Conservation (phyloP, 2,329 filamentous ascomycete species). For the Neopestalotiopsis sp. region DNA sequence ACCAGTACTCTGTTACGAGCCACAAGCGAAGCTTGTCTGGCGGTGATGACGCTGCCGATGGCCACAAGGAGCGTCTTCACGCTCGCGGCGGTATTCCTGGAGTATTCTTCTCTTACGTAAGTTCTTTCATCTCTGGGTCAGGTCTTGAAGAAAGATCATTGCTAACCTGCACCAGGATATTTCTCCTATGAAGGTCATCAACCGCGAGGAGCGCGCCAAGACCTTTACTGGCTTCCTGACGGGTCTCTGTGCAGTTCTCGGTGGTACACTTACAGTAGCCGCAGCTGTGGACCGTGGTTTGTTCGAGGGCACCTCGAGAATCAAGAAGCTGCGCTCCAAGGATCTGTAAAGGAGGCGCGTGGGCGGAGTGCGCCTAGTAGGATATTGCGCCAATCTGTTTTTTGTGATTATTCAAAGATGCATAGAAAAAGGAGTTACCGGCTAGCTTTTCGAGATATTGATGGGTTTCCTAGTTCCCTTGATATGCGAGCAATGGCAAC, state of each 20-base stretch:
- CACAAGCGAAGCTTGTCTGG: slow-evolving; percentile 89
- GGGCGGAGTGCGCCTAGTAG: slow-evolving; percentile 10
- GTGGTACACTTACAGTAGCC: slow-evolving; percentile 93
- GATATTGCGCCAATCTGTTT: slow-evolving; percentile 15
- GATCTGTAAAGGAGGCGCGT: slow-evolving; percentile 48
- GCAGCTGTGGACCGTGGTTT: slow-evolving; percentile 89
- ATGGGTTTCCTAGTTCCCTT: slow-evolving; percentile 11
- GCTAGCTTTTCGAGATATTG: slow-evolving; percentile 27
- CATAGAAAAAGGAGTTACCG: slow-evolving; percentile 32
- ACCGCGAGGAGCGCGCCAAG: slow-evolving; percentile 89
- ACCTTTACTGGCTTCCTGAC: slow-evolving; percentile 91
- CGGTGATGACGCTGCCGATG: slow-evolving; percentile 83
- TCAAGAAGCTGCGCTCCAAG: slow-evolving; percentile 84
- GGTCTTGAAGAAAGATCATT: not conserved
- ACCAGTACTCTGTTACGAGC: slow-evolving; percentile 97
- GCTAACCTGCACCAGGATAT: slow-evolving; percentile 71
- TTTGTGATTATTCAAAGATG: slow-evolving; percentile 22
- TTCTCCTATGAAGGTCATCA: slow-evolving; percentile 99
- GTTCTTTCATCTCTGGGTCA: slow-evolving; percentile 40
- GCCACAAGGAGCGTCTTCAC: slow-evolving; percentile 90
- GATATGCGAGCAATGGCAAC: not conserved
- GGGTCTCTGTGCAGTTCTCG: slow-evolving; percentile 91
- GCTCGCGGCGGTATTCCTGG: slow-evolving; percentile 92
- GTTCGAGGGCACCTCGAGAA: slow-evolving; percentile 83
- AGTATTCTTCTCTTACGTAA: slow-evolving; percentile 97